These are phyloP conservation scores for Pseudoscleropodium purum DNA, from an alignment of 225 moss, liverwort and hornwort genomes.

Conservation along the genomic window DNA sequence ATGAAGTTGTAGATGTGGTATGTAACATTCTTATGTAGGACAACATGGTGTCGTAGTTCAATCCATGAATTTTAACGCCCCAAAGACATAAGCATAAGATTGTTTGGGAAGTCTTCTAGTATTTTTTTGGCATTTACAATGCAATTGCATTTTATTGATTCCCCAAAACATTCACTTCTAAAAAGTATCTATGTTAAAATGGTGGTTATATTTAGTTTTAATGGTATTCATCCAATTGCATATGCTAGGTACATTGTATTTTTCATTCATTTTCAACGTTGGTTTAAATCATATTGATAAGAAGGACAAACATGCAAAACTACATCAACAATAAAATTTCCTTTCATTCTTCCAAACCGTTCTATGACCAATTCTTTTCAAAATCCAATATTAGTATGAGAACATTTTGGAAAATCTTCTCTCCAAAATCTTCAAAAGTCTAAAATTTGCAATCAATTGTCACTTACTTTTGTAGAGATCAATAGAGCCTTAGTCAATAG, in stretches of 20 bases:
- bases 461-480: not conserved
- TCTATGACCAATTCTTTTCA: not conserved
- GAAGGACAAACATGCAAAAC: not conserved
- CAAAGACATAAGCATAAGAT: fast-evolving
- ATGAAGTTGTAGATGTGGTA: fast-evolving
- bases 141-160: not conserved
- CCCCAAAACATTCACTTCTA: not conserved
- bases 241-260: not conserved
- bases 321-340: not conserved
- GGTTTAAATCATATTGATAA: not conserved
- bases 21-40: no score
- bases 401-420: not conserved
- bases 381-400: not conserved
- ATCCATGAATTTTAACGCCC: not conserved
- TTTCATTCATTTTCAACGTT: fast-evolving
- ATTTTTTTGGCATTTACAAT: not conserved
- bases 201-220: not conserved
- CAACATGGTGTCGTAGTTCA: fast-evolving
- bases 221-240: not conserved
- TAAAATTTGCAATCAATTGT: not conserved
- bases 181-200: not conserved
- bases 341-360: not conserved
- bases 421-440: not conserved
- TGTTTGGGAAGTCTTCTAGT: not conserved
- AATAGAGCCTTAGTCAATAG: not conserved